Conservation (phyloP, 2,329 filamentous ascomycete species). For the Nemania abortiva region DNA sequence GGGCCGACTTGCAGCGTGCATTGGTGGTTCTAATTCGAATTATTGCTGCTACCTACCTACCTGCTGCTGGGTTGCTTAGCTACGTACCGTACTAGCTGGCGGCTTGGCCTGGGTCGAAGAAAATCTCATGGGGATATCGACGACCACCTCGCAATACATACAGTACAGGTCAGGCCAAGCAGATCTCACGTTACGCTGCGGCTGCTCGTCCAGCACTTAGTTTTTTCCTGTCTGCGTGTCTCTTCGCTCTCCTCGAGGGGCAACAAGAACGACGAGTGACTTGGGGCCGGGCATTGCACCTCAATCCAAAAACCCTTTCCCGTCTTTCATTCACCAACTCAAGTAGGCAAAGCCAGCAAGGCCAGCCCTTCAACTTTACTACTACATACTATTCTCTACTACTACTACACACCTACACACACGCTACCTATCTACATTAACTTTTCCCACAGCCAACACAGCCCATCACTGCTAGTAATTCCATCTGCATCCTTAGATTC, state of each 20-base stretch:
- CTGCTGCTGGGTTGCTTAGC: constrained; percentile 26
- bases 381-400: too few relatives aligned
- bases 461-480: constrained; percentile 6
- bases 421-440: constrained; percentile 5
- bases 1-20: constrained; percentile 35
- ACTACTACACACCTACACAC: background rate
- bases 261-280: constrained; percentile 25
- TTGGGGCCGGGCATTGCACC: constrained; percentile 18
- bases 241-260: constrained; percentile 32
- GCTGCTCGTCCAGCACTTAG: constrained; percentile 21
- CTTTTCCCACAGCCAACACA: constrained; percentile 15
- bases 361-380: constrained; percentile 21
- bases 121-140: constrained; percentile 50
- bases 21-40: constrained; percentile 36
- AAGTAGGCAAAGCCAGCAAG: constrained; percentile 5
- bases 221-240: constrained; percentile 19
- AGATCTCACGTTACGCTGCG: constrained; percentile 28
- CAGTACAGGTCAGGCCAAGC: constrained; percentile 26
- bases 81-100: constrained; percentile 17
- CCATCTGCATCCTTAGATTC: constrained; percentile 5
- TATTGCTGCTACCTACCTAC: constrained; percentile 32
- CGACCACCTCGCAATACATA: constrained; percentile 27
- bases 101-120: constrained; percentile 40
- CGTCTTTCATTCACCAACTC: constrained; percentile 32
- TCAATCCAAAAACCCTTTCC: constrained; percentile 16